Conservation (phyloP, 768 basidiomycete species). For the Boletus vinaceobasis region DNA sequence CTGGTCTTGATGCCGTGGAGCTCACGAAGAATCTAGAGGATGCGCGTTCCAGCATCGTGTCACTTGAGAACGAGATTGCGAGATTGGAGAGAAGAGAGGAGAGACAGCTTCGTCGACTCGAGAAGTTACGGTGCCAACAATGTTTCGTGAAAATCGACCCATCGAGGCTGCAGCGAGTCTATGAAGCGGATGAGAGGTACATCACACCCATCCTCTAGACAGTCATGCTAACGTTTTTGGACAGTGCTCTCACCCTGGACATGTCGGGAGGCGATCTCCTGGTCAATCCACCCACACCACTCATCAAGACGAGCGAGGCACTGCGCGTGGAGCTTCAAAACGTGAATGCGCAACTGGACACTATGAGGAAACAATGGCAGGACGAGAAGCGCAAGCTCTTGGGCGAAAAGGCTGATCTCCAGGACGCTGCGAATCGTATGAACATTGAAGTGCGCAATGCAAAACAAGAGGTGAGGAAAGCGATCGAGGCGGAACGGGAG, state of each 20-base stretch:
- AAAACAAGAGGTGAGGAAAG: slow-evolving; percentile 55
- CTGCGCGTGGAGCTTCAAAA: slow-evolving; percentile 55
- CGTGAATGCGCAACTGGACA: slow-evolving; percentile 60
- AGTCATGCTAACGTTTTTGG: slow-evolving; percentile 5
- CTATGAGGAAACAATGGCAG: slow-evolving; percentile 68
- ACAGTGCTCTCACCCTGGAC: slow-evolving; percentile 49
- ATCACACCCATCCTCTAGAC: not conserved
- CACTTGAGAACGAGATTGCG: slow-evolving; percentile 66
- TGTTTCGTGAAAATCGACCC: slow-evolving; percentile 64
- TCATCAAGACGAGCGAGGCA: slow-evolving; percentile 63
- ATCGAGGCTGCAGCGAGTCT: slow-evolving; percentile 36
- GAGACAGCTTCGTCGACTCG: slow-evolving; percentile 57
- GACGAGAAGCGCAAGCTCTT: slow-evolving; percentile 60
- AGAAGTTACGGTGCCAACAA: slow-evolving; percentile 63
- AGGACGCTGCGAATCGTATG: slow-evolving; percentile 66
- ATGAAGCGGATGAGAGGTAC: slow-evolving; percentile 62
- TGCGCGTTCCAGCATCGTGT: slow-evolving; percentile 52
- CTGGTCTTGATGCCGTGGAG: slow-evolving; percentile 70
- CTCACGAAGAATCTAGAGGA: slow-evolving; percentile 71
- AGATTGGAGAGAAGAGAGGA: slow-evolving; percentile 66
- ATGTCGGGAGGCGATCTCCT: slow-evolving; percentile 44
- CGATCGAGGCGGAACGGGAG: slow-evolving; percentile 49
- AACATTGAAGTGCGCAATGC: slow-evolving; percentile 56
- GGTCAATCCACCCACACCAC: slow-evolving; percentile 63
- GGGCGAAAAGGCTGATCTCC: slow-evolving; percentile 69